These are phyloP conservation scores for Lagenidium giganteum DNA, from an alignment of 352 stramenopile species.

Conservation along the genomic window DNA sequence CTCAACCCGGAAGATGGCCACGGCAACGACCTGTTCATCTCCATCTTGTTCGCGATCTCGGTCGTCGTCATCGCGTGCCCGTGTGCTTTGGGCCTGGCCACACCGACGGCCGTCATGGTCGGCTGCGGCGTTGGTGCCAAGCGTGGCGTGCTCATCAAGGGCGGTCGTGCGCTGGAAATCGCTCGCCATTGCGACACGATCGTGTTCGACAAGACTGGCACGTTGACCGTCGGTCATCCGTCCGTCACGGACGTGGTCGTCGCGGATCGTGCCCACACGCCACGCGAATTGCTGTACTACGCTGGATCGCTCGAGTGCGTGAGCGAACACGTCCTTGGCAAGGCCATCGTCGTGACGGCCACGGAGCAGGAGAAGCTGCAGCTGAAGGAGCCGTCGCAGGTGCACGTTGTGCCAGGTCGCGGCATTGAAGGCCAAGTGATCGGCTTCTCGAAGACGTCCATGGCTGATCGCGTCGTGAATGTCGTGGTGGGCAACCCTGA, in stretches of 20 bases:
- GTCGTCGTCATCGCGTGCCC: conserved; percentile 88
- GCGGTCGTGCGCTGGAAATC: conserved; percentile 73
- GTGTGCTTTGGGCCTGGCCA: conserved; percentile 79
- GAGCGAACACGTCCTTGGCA: conserved; percentile 82
- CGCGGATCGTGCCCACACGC: conserved; percentile 50
- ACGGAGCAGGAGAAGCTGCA: conserved; percentile 72
- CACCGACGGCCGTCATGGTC: conserved; percentile 86
- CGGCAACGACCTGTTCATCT: conserved; percentile 62
- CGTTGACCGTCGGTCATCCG: conserved; percentile 82
- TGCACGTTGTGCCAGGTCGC: conserved; percentile 71
- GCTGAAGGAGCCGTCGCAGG: conserved; percentile 64
- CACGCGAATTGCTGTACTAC: conserved; percentile 75
- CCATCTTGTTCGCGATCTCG: conserved; percentile 82
- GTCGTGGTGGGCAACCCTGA: conserved; percentile 78
- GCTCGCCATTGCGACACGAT: conserved; percentile 81
- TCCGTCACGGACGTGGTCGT: conserved; percentile 77
- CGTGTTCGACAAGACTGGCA: conserved; percentile 94
- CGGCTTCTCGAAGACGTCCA: conserved; percentile 15
- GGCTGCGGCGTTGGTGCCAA: conserved; percentile 83
- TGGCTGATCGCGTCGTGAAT: conserved; percentile 14
- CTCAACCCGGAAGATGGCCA: conserved; percentile 43
- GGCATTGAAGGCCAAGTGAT: conserved; percentile 68
- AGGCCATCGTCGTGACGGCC: conserved; percentile 76
- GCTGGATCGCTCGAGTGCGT: conserved; percentile 73
- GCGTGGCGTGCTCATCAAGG: conserved; percentile 87